Evolutionary conservation across 2,329 filamentous ascomycete species (phyloP).

Genomic region (Waltergamsia citrina): DNA sequence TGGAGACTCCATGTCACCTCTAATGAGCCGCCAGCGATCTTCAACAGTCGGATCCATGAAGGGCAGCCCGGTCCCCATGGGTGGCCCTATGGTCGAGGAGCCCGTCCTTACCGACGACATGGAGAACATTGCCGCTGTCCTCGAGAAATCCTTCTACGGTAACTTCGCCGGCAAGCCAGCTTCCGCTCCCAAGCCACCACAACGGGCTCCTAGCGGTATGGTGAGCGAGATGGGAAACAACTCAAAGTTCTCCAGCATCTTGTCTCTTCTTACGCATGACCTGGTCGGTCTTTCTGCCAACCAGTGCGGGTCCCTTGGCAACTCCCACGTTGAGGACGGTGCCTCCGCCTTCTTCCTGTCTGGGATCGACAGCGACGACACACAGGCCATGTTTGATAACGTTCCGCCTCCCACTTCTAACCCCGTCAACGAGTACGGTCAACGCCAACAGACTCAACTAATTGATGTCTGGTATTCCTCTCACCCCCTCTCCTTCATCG

Average conservation of each 20-base stretch:
- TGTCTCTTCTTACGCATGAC: constrained; percentile 18
- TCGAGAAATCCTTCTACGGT: constrained; percentile 19
- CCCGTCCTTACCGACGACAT: constrained; percentile 7
- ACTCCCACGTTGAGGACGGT: constrained; percentile 15
- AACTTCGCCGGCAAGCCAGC: constrained; percentile 13
- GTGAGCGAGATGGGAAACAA: constrained; percentile 10
- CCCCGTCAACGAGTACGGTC: constrained; percentile 18
- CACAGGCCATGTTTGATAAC: constrained; percentile 20
- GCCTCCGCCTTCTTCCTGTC: constrained; percentile 15
- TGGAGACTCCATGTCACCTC: not conserved
- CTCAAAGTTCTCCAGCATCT: constrained; percentile 14
- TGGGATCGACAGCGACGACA: constrained; percentile 15
- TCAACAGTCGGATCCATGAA: constrained; percentile 13
- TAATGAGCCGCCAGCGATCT: constrained; percentile 12
- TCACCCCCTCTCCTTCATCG: constrained; percentile 26
- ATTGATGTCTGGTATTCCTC: constrained; percentile 30
- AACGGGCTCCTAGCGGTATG: constrained; percentile 6
- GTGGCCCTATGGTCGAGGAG: constrained; percentile 12
- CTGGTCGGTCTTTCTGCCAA: constrained; percentile 18
- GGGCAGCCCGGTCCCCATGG: constrained; percentile 11
- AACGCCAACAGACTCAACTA: constrained; percentile 21
- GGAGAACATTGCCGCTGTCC: constrained; percentile 16
- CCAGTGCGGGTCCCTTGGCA: constrained; percentile 19
- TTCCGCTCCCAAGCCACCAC: not conserved
- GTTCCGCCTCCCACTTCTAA: constrained; percentile 9